Evolutionary conservation across 1,284 basidiomycete genomes (phyloP), one percentile per base, ranked within the genome.

Genomic region (Apiotrichum domesticum): DNA sequence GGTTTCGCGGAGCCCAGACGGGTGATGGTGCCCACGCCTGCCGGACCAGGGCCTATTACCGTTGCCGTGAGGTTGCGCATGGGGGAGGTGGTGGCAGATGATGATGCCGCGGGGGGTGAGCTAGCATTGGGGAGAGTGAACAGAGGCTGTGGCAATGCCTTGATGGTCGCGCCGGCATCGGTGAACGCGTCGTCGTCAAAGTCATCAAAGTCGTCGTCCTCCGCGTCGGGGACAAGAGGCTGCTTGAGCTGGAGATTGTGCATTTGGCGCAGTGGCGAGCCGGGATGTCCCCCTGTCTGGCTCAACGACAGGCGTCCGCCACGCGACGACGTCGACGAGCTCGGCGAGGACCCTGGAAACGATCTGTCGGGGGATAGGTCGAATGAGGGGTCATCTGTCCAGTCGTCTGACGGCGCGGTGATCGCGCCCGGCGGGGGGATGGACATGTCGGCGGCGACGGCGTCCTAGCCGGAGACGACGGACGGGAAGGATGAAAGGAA

Each of bases 351-450:
- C 6, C 61, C 55, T 11, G 65, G 63, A 42, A 46, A 60, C 46
- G 52, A 61, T 56, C 39, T 48, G 57, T 35, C 63, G 54, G 32
- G 45, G 13, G 56, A 51, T 13, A 73, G 51, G 49, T 72, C 68
- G 52, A 74, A 74, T 10, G 70, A 71, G 5, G 66, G 65, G 48
- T 73, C 70, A 34, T 74, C 67, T 9, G 65, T 61, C 72, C 72
- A 74, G 59, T 74, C 69, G 43, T 74, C 72, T 4, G 67, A 62
- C 1, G 67, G 64, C 21, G 65, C 55, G 37, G 59, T 58, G 7
- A 58, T 54, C 9, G 62, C 61, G 2, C 62, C 61, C 2, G 68
- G 64, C 3, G 67, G 67, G 4, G 67, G 68, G 15, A 66, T 48
- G 34, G 63, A 63, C 53, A 57, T 57, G 35, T 51, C 32, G 42